Percentiles rank a stretch among this genome's conserved stretches.
Evolutionary conservation across 768 basidiomycete genomes (phyloP).

Genomic region (Macrocybe gigantea): DNA sequence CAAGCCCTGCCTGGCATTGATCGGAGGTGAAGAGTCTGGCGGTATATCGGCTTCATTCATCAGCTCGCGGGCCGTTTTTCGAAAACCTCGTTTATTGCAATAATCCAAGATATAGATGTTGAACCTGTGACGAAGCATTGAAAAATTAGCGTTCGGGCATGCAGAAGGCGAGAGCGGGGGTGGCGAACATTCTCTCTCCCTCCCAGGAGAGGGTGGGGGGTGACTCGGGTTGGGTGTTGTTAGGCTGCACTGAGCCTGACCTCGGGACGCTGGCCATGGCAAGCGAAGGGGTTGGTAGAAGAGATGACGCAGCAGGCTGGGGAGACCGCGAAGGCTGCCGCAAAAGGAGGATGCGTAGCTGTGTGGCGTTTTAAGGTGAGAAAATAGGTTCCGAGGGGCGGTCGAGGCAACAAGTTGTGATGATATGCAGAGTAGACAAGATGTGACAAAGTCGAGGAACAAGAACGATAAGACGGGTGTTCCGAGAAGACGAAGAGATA

Average conservation of each 20-base stretch:
- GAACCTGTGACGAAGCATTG: slow-evolving; percentile 46
- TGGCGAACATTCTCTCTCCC: slow-evolving; percentile 74
- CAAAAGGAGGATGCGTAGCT: slow-evolving; percentile 8
- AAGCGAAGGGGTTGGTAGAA: slow-evolving; percentile 4
- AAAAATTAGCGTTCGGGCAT: background rate
- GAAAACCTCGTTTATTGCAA: slow-evolving; percentile 73
- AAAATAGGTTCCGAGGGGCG: slow-evolving; percentile 12
- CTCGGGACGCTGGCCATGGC: slow-evolving; percentile 23
- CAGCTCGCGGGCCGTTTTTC: slow-evolving; percentile 66
- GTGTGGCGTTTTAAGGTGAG: slow-evolving; percentile 10
- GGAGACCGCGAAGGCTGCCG: slow-evolving; percentile 1
- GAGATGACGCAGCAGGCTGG: slow-evolving; percentile 2
- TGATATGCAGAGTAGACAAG: background rate
- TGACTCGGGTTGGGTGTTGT: slow-evolving; percentile 13
- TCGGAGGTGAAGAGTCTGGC: slow-evolving; percentile 61
- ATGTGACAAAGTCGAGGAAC: background rate
- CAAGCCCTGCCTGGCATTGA: slow-evolving; percentile 78
- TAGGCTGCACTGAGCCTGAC: slow-evolving; percentile 16
- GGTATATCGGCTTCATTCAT: slow-evolving; percentile 61
- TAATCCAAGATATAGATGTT: slow-evolving; percentile 89
- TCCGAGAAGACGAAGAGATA: slow-evolving; percentile 3
- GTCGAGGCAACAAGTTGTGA: background rate
- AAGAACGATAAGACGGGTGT: background rate
- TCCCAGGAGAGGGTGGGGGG: slow-evolving; percentile 58
- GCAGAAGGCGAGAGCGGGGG: slow-evolving; percentile 5